A percentile compares a stretch with the other conserved stretches of the same genome.
Evolutionary conservation across 2,329 filamentous ascomycete genomes (phyloP).

Genomic region (Arthrobotrys sphaeroides): DNA sequence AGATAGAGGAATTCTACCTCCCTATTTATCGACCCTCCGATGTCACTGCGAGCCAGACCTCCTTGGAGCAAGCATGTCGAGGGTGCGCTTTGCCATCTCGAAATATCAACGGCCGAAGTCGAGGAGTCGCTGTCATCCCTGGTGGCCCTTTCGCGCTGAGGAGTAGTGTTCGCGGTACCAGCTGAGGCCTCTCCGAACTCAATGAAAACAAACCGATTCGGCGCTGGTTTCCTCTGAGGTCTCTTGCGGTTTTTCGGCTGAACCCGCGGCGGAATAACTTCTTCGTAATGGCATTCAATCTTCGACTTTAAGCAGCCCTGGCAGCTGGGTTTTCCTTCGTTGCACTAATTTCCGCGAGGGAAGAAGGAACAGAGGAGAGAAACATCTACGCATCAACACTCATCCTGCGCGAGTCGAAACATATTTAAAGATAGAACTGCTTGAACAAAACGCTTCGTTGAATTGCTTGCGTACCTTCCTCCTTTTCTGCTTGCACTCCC

Average conservation of each 20-base stretch:
- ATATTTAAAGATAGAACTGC: background rate
- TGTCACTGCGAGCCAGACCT: background rate
- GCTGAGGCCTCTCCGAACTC: conserved; percentile 21
- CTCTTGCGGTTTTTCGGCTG: conserved; percentile 51
- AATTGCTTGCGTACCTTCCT: conserved; percentile 35
- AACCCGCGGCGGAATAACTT: conserved; percentile 33
- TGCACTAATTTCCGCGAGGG: conserved; percentile 39
- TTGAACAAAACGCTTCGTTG: background rate
- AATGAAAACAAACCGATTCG: conserved; percentile 49
- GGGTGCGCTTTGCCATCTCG: conserved; percentile 44
- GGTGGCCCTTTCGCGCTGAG: background rate
- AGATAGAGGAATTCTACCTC: conserved; percentile 40
- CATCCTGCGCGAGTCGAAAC: background rate
- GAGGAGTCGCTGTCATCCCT: background rate
- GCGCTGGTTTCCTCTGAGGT: conserved; percentile 29
- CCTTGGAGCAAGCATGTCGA: conserved; percentile 43
- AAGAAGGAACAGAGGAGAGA: background rate
- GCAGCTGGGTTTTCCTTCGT: conserved; percentile 46
- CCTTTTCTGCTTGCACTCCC: conserved; percentile 49
- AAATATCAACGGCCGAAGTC: background rate
- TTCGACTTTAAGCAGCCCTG: conserved; percentile 33
- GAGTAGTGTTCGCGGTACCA: background rate
- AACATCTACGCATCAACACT: conserved; percentile 11
- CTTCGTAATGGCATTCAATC: conserved; percentile 47
- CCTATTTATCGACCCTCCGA: background rate